Evolutionary conservation across 768 basidiomycete species (phyloP), one percentile per base, ranked within the genome.

Genomic region (Polyporus arcularius): DNA sequence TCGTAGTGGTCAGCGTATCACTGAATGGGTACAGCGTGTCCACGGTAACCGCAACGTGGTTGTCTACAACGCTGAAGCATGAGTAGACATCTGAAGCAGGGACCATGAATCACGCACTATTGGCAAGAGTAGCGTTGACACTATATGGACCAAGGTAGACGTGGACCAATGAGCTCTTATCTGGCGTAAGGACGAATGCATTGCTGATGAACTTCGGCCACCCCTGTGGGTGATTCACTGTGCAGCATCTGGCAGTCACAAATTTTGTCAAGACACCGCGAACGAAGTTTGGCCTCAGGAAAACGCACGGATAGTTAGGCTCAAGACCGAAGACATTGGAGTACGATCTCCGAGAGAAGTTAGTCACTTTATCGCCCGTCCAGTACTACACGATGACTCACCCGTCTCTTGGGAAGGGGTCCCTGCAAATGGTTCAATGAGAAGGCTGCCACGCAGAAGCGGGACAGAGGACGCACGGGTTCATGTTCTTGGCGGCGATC

Each of bases 201-300:
- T 81, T 82, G 21, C 78, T 74, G 55, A 83, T 75, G 67, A 83
- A 83, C 62, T 83, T 84, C 1, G 82, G 82, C 78, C 79, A 82
- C 35, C 80, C 81, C 66, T 84, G 82, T 28, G 82, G 82, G 58
- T 79, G 77, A 60, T 83, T 82, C 53, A 83, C 82, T 1, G 81
- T 82, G 70, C 82, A 82, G 60, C 81, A 82, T 0, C 78, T 79
- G 49, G 41, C 18, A 14, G 53, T 9, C 8, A 45, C n/a, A 4
- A 2, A 45, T 0, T 18, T 77, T 79, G 78, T 78, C 2, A 74
- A 77, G 32, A 2, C 21, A 26, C 41, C 31, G 12, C 49, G 10
- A 55, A 28, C 40, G 40, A 14, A 35, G 28, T 30, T 2, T 49
- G n/a, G 15, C 50, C 31, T 32, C 26, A 16, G 38, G 21, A 4